Base-by-base conservation (phyloP, 108 stramenopile species). In the Hondaea fermentalgiana region DNA sequence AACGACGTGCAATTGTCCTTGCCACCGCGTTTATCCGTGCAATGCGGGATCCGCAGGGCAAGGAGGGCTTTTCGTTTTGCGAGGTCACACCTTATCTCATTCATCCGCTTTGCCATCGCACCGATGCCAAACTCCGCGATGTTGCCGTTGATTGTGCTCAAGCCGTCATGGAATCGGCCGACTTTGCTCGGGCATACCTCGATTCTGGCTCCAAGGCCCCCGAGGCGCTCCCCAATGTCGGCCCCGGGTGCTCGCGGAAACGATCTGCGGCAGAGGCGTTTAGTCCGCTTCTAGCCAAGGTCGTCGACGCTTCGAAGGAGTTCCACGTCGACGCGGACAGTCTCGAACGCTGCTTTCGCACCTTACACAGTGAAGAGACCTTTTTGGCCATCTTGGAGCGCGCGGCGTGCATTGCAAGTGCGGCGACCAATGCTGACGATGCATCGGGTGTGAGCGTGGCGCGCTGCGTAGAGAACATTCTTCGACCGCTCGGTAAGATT, bases 1-100 rank as follows among this genome's bases (percentile, higher is more conserved):
- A 83, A 45, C 76, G 76, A 43, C 76, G 76, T 6, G 76, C 76
- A 10, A 47, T 83, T 83, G 76, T 83, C 25, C 76, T 83, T 6
- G 45, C 49, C 1, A 83, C 49, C 1, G 76, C 76, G 1, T 83
- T 83, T 28, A 83, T 83, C 51, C 76, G 45, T 17, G 76, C 76
- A 1, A 53, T 53, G 45, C 49, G 51, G 14, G 51, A 83, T 35
- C 49, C 49, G 23, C 35, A 17, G 8, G 76, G 76, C 76, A 83
- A 47, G 25, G 49, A 47, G n/a, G 76, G 49, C 0, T 23, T 53
- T 23, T 14, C 23, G 45, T 83, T 83, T 23, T 23, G 17, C 25
- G 76, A 83, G 28, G 76, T 23, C 51, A 28, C 76, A 0, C 76
- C 76, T 12, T 83, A 53, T 4, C 51, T 83, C 49, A 53, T 83